A percentile compares a stretch with the other conserved stretches of the same genome.
phyloP scores from a whole-genome alignment of 176 grass and related monocot genomes.

The Musa beccarii region DNA sequence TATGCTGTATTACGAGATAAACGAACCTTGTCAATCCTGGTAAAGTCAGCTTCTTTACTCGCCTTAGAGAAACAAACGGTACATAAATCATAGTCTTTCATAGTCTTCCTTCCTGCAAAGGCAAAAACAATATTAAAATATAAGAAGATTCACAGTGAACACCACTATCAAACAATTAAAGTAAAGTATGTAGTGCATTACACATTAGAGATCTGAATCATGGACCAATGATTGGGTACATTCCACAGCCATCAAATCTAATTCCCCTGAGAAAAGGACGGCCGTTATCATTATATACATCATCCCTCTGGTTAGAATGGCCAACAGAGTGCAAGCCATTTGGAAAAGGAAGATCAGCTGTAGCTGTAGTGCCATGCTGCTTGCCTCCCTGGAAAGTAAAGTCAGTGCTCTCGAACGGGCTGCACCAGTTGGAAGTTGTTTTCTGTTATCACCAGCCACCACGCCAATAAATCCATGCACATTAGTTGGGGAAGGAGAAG shows the following conservation, averaged over 20 bases:
- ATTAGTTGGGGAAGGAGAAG: neutral
- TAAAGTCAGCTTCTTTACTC: slow-evolving; percentile 37
- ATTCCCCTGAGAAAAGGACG: slow-evolving; percentile 32
- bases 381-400: neutral
- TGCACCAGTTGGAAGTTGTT: neutral
- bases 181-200: slow-evolving; percentile 29
- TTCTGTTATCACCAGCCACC: neutral
- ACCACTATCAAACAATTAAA: neutral
- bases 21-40: slow-evolving; percentile 1
- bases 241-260: slow-evolving; percentile 74
- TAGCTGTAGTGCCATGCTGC: neutral
- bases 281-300: slow-evolving; percentile 22
- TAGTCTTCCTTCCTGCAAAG: slow-evolving; percentile 74
- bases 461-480: neutral
- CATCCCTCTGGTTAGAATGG: slow-evolving; percentile 27
- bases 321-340: slow-evolving; percentile 12
- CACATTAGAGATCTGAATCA: slow-evolving; percentile 74
- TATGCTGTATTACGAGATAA: neutral
- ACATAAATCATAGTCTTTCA: slow-evolving; percentile 75
- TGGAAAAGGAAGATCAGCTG: slow-evolving; percentile 13
- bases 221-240: slow-evolving; percentile 63
- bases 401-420: neutral
- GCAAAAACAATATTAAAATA: slow-evolving; percentile 9
- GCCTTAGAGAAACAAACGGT: slow-evolving; percentile 52
- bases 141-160: no score